Evolutionary conservation across 2,329 filamentous ascomycete species (phyloP), one percentile per base, ranked within the genome.

Genomic region (Colletotrichum gigasporum): DNA sequence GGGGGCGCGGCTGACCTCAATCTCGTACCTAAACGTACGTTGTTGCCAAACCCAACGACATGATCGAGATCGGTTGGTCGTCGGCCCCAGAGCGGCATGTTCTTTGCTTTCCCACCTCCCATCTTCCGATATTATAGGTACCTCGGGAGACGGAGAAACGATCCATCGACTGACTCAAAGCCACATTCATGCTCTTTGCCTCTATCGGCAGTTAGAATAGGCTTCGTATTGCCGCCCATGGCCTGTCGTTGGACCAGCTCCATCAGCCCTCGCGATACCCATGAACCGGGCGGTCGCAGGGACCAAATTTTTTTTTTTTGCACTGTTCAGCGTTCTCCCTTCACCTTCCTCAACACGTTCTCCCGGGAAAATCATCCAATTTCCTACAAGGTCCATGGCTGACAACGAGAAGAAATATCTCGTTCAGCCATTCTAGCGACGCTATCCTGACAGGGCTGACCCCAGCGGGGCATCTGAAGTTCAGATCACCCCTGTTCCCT

Each of bases 401-500:
- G 65, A 42, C 16, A 28, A 47, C 11, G 51, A 53, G 47, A 60
- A 56, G 45, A 30, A 60, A 55, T 44, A 54, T 62, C 55, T 39
- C 48, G 44, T 45, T 51, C 39, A 61, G 55, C 48, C 54, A 65
- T 30, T 47, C 39, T 56, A 24, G 45, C 47, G 42, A 48, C 30
- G 35, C n/a, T 24, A n/a, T 54, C 24, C 55, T 28, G 65, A 66
- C 65, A 67, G 56, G 65, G 65, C 65, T 67, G 65, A 67, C 45
- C 65, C 65, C 51, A 41, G 65, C 65, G 65, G 65, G 62, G 62
- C 55, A 62, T 61, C 44, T 55, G 56, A 47, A 56, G 10, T 57
- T 42, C 22, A 34, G 20, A 48, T 9, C 16, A 62, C 51, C 65
- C 65, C 55, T 67, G 65, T 51, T 61, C 62, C 65, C 62, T 61